A percentile compares a stretch with the other conserved stretches of the same genome.
phyloP scores from a whole-genome alignment of 2,329 filamentous ascomycete species.

The Trichoderma semiorbis region DNA sequence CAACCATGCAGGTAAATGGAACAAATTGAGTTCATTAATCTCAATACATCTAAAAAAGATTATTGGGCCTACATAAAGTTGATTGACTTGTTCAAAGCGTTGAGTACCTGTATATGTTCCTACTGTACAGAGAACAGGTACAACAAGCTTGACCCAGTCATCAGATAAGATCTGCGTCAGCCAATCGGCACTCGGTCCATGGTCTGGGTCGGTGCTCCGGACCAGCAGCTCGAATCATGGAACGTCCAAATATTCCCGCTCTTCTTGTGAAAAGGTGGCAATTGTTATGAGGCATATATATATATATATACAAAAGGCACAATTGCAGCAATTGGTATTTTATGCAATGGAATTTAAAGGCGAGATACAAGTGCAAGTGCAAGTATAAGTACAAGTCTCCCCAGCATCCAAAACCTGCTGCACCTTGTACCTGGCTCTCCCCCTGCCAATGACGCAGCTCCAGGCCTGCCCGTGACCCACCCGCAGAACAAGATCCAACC shows the following conservation, averaged over 20 bases:
- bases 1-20: too few relatives aligned
- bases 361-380: not conserved
- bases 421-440: not conserved
- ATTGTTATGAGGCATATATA: not conserved
- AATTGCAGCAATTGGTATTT: not conserved
- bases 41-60: too few relatives aligned
- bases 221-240: not conserved
- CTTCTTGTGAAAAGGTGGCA: not conserved
- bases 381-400: not conserved
- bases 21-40: too few relatives aligned
- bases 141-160: not conserved
- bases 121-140: not conserved
- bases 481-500: not conserved
- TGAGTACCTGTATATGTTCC: too few relatives aligned
- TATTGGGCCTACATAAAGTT: too few relatives aligned
- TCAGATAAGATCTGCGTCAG: not conserved
- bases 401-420: not conserved
- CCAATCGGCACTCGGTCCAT: conserved; percentile 5
- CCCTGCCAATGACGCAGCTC: not conserved
- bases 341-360: not conserved
- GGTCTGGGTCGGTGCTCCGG: not conserved
- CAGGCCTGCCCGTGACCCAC: not conserved
- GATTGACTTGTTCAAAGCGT: not conserved
- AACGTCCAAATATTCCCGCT: not conserved
- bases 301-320: not conserved